Conservation (phyloP, 768 basidiomycete genomes). For the Agrocybe pediades region DNA sequence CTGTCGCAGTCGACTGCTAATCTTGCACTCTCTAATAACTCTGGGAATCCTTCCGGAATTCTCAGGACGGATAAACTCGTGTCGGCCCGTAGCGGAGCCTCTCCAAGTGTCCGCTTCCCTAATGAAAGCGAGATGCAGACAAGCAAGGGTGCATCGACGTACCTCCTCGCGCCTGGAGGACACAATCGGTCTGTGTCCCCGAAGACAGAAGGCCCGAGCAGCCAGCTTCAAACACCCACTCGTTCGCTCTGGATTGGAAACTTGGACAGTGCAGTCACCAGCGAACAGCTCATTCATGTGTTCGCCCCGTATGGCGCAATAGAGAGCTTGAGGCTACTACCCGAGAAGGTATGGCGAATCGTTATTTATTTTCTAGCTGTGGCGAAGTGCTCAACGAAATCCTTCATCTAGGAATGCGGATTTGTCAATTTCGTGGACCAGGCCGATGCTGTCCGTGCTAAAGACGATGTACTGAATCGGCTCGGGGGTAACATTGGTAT, state of each 20-base stretch:
- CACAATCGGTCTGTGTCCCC: constrained; percentile 82
- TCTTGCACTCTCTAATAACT: constrained; percentile 37
- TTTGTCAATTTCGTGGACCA: constrained; percentile 99
- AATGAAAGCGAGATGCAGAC: constrained; percentile 51
- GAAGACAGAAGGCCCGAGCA: constrained; percentile 69
- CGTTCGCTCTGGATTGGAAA: constrained; percentile 99
- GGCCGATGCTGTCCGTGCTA: constrained; percentile 93
- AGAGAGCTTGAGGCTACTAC: constrained; percentile 90
- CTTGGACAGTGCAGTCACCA: constrained; percentile 90
- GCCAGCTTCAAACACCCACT: constrained; percentile 90
- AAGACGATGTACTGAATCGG: constrained; percentile 96
- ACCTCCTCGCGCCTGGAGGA: constrained; percentile 66
- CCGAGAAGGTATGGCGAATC: constrained; percentile 81
- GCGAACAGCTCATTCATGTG: constrained; percentile 92
- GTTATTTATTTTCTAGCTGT: constrained; percentile 7
- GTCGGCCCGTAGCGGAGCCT: constrained; percentile 44
- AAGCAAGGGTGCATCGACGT: constrained; percentile 59
- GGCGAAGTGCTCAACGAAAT: not conserved
- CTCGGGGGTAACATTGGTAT: constrained; percentile 93
- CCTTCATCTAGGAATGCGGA: constrained; percentile 78
- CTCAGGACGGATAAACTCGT: constrained; percentile 63
- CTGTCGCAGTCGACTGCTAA: constrained; percentile 44
- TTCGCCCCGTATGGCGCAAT: constrained; percentile 98
- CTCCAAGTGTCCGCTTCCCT: constrained; percentile 70
- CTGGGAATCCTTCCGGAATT: constrained; percentile 49